These are phyloP conservation scores for Rubus idaeus DNA, from an alignment of 306 rosid species.

Conservation along the genomic window DNA sequence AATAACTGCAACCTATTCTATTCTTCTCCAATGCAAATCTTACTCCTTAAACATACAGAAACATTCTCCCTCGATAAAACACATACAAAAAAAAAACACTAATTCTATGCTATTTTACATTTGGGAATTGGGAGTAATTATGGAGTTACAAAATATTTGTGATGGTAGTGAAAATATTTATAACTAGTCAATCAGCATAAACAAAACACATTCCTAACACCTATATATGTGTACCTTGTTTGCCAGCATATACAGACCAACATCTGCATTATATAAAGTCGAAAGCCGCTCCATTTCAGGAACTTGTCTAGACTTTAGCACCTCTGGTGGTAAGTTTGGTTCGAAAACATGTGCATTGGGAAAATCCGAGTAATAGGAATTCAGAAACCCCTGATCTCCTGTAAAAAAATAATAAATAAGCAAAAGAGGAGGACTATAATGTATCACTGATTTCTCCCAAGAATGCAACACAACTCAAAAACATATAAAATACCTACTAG, in stretches of 20 bases:
- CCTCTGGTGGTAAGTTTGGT: conserved; percentile 59
- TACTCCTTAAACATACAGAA: neutral
- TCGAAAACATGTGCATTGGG: conserved; percentile 92
- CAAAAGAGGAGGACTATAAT: neutral
- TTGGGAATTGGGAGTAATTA: conserved; percentile 1
- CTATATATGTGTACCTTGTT: conserved; percentile 66
- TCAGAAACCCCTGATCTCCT: conserved; percentile 99
- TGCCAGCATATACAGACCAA: conserved; percentile 99
- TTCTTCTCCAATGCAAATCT: neutral
- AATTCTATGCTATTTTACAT: neutral
- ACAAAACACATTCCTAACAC: conserved; percentile 1
- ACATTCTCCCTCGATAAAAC: neutral
- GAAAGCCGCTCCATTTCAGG: conserved; percentile 97
- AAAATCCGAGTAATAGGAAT: conserved; percentile 84
- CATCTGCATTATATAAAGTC: conserved; percentile 95
- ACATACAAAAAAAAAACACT: neutral
- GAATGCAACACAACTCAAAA: neutral
- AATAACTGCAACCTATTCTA: neutral
- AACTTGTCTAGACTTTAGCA: conserved; percentile 57
- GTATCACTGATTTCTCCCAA: conserved; percentile 6
- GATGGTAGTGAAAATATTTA: neutral
- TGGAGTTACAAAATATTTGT: neutral
- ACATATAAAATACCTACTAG: neutral
- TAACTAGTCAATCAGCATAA: neutral
- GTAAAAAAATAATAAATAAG: conserved; percentile 19